Evolutionary conservation across 2,329 filamentous ascomycete genomes (phyloP).

Genomic region (Fusarium tanahbumbuense): DNA sequence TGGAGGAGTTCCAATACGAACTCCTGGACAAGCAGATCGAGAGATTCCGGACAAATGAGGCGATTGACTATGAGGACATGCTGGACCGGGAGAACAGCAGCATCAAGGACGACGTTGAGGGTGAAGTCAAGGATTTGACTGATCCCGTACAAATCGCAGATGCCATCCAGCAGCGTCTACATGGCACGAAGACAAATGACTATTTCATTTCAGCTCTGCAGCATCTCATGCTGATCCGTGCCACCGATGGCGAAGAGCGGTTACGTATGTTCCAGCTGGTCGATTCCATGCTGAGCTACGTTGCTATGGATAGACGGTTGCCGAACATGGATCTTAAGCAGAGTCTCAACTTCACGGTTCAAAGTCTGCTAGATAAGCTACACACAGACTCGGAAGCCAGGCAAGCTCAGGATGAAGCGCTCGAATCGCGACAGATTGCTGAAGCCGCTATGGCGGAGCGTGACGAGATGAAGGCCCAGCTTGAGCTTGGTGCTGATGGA

Average conservation of each 20-base stretch:
- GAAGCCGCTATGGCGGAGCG: constrained; percentile 96
- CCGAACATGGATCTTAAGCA: constrained; percentile 99
- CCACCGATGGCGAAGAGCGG: constrained; percentile 91
- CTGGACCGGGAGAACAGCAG: constrained; percentile 91
- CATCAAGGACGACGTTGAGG: constrained; percentile 87
- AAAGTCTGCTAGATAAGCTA: constrained; percentile 92
- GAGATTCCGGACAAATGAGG: constrained; percentile 90
- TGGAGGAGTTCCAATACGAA: constrained; percentile 98
- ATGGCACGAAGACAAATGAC: constrained; percentile 87
- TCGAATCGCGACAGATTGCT: constrained; percentile 91
- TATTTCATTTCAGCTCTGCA: constrained; percentile 97
- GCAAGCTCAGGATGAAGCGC: constrained; percentile 89
- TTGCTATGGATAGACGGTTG: constrained; percentile 95
- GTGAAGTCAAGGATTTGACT: constrained; percentile 89
- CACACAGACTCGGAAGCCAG: constrained; percentile 96
- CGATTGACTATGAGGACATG: constrained; percentile 98
- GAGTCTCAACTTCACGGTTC: constrained; percentile 96
- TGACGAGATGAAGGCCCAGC: constrained; percentile 89
- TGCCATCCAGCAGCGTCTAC: constrained; percentile 86
- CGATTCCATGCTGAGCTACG: constrained; percentile 98
- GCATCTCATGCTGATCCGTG: constrained; percentile 90
- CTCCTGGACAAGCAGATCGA: constrained; percentile 98
- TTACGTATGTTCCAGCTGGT: constrained; percentile 97
- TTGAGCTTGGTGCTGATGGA: constrained; percentile 93
- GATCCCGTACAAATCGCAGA: constrained; percentile 95